These are phyloP conservation scores for Roridomyces roridus DNA, from an alignment of 768 basidiomycete species.

Conservation along the genomic window DNA sequence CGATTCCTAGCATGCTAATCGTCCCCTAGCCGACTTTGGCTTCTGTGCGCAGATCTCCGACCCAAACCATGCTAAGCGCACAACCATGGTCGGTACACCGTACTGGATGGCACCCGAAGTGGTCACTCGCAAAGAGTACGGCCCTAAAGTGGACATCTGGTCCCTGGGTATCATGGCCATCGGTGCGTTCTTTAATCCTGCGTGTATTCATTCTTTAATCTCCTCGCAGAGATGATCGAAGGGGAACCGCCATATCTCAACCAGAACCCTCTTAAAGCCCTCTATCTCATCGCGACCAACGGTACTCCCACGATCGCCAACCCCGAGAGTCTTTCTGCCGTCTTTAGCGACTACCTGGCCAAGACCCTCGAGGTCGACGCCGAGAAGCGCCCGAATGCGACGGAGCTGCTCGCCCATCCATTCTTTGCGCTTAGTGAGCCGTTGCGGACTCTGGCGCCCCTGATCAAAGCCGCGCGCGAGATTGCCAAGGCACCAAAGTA, in stretches of 20 bases:
- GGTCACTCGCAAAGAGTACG: slow-evolving; percentile 96
- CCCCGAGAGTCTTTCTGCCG: slow-evolving; percentile 70
- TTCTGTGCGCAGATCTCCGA: slow-evolving; percentile 97
- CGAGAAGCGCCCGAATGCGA: slow-evolving; percentile 66
- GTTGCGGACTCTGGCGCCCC: slow-evolving; percentile 80
- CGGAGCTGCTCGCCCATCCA: slow-evolving; percentile 62
- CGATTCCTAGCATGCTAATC: not conserved
- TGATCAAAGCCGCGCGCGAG: slow-evolving; percentile 43
- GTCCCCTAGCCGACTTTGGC: slow-evolving; percentile 86
- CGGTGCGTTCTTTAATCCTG: slow-evolving; percentile 54
- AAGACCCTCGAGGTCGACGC: slow-evolving; percentile 93
- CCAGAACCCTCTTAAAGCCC: slow-evolving; percentile 94
- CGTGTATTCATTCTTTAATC: slow-evolving; percentile 7
- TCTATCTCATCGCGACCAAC: slow-evolving; percentile 98
- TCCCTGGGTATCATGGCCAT: slow-evolving; percentile 96
- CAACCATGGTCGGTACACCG: slow-evolving; percentile 98
- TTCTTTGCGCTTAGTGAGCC: slow-evolving; percentile 92
- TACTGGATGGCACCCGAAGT: slow-evolving; percentile 99
- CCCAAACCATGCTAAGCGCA: slow-evolving; percentile 87
- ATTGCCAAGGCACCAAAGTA: not conserved
- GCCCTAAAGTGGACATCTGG: slow-evolving; percentile 99
- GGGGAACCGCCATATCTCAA: slow-evolving; percentile 96
- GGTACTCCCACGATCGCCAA: slow-evolving; percentile 97
- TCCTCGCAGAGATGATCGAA: slow-evolving; percentile 89
- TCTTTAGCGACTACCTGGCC: slow-evolving; percentile 90